phyloP scores from a whole-genome alignment of 2,329 filamentous ascomycete species.

The Talaromyces sp. region DNA sequence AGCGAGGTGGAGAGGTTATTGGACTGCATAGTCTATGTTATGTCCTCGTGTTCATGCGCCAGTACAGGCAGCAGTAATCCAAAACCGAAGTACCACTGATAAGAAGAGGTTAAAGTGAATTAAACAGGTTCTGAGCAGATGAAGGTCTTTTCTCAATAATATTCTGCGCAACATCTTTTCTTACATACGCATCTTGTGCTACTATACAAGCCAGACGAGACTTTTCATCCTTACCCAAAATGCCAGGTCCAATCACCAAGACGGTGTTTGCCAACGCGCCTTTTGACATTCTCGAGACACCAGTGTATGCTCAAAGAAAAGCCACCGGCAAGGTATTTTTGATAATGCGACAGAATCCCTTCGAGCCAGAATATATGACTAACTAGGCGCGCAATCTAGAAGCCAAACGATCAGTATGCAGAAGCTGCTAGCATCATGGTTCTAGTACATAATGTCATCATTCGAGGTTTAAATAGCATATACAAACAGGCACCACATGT shows the following conservation, averaged over 20 bases:
- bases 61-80: neutral
- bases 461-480: neutral
- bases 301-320: neutral
- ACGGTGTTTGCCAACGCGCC: neutral
- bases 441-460: slow-evolving; percentile 1
- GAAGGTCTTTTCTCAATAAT: neutral
- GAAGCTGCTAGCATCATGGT: slow-evolving; percentile 5
- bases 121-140: neutral
- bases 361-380: neutral
- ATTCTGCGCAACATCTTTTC: neutral
- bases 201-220: neutral
- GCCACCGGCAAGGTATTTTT: neutral
- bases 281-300: neutral
- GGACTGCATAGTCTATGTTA: neutral
- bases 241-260: neutral
- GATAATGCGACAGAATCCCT: neutral
- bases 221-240: neutral
- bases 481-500: neutral
- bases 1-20: neutral
- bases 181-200: neutral
- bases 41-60: neutral
- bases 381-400: neutral
- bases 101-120: neutral
- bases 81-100: neutral
- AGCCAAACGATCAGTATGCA: neutral